Evolutionary conservation across 176 grass and related monocot species (phyloP), one percentile per base, ranked within the genome.

Genomic region (Pontederia paniculata): DNA sequence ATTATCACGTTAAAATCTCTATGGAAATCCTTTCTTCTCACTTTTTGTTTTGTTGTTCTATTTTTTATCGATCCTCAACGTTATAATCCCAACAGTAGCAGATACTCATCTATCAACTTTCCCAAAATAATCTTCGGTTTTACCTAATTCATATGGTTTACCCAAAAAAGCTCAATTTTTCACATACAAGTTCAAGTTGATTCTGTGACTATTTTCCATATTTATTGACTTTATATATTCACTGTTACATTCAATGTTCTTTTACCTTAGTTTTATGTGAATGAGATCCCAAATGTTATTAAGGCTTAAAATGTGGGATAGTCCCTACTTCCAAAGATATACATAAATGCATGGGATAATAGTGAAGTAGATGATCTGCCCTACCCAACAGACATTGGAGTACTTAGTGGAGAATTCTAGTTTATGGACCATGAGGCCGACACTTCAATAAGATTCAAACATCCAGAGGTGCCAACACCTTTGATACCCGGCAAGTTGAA

Each of bases 331-430:
- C 91, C 55, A n/a, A 97, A 97, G 86, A n/a, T n/a, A n/a, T n/a
- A 88, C 91, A 63, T 97, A 91, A 77, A 97, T 90, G 78, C 68
- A 79, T 4, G 83, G 93, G 58, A 67, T 44, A 47, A 77, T 55
- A 60, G 75, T 88, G 68, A 97, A 97, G 80, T 86, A 97, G 86
- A 97, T 97, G 80, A 84, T 97, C 54, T 97, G 86, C 69, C 91
- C 91, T 12, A 86, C 48, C 65, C 76, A 91, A 65, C n/a, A n/a
- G n/a, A n/a, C n/a, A n/a, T n/a, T 97, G 48, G 83, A 80, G 60
- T 84, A 86, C 42, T 84, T 86, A 17, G 93, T 97, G 69, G 80
- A 83, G 52, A 77, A 91, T 66, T 97, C 87, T 66, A 44, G 74
- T 84, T 65, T 84, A 48, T 80, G 84, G n/a, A n/a, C n/a, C n/a